These are phyloP conservation scores for Allium fistulosum DNA, from an alignment of 106 monocot genomes.

Conservation along the genomic window DNA sequence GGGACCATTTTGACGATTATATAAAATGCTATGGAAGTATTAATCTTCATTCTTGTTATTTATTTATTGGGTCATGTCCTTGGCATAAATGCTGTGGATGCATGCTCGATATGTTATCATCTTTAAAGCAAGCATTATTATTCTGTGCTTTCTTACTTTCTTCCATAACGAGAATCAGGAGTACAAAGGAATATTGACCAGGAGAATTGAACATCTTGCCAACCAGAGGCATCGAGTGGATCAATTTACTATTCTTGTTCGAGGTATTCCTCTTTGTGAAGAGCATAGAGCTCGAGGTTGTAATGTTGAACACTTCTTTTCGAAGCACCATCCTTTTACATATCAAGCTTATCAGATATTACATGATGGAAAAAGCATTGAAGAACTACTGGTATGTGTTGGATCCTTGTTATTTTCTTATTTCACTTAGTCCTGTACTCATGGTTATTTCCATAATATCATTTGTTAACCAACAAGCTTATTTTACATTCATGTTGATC, in stretches of 20 bases:
- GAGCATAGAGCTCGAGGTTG: conserved; percentile 62
- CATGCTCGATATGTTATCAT: no score
- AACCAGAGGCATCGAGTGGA: conserved; percentile 38
- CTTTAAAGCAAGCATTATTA: no score
- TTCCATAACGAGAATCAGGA: conserved; percentile 22
- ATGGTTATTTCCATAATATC: no score
- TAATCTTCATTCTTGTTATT: no score
- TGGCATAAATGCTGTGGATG: no score
- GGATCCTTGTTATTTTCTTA: no score
- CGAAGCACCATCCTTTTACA: conserved; percentile 45
- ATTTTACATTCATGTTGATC: no score
- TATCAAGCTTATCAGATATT: conserved; percentile 56
- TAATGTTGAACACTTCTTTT: conserved; percentile 69
- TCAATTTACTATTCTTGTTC: conserved; percentile 60
- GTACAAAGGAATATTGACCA: conserved; percentile 30
- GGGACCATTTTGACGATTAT: no score
- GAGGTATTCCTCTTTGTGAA: conserved; percentile 54
- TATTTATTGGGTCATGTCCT: no score
- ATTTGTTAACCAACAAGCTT: no score
- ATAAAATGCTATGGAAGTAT: no score
- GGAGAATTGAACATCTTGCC: conserved; percentile 34
- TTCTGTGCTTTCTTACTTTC: background rate
- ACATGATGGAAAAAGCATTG: conserved; percentile 35
- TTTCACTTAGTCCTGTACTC: no score
- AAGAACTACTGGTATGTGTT: conserved; percentile 33